A percentile compares a stretch with the other conserved stretches of the same genome.
phyloP scores from a whole-genome alignment of 352 stramenopile species.

The Thraustotheca clavata region DNA sequence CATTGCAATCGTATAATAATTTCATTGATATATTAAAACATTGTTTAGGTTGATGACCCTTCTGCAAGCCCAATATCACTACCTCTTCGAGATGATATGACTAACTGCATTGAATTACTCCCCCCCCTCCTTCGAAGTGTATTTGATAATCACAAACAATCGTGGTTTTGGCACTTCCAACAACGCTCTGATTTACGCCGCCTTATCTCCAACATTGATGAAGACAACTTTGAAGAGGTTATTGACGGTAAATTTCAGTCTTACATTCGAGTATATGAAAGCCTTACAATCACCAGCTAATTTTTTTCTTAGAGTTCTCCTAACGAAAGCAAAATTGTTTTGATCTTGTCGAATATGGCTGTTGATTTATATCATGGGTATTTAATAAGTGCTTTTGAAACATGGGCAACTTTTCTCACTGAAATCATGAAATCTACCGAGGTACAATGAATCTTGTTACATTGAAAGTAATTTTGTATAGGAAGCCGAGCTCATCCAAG shows the following conservation, averaged over 20 bases:
- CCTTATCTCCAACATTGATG: neutral
- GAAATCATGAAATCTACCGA: neutral
- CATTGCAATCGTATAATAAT: neutral
- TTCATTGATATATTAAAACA: neutral
- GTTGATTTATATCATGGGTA: slow-evolving; percentile 5
- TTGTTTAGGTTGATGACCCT: neutral
- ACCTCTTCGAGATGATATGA: neutral
- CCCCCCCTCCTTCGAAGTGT: too few species aligned
- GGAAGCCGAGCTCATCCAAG: neutral
- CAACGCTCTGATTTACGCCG: too few species aligned
- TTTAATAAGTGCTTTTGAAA: slow-evolving; percentile 13
- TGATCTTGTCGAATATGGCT: neutral
- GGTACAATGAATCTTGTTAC: neutral
- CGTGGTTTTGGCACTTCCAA: too few species aligned
- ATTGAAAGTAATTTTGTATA: neutral
- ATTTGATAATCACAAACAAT: too few species aligned
- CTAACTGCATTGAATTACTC: too few species aligned
- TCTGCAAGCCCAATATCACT: neutral
- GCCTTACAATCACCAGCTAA: neutral
- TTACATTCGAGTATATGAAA: neutral
- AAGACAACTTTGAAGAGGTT: neutral
- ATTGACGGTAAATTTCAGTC: neutral
- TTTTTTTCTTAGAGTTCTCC: neutral
- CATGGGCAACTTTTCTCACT: slow-evolving; percentile 5
- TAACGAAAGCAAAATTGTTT: neutral